A percentile compares a stretch with the other conserved stretches of the same genome.
Conservation (phyloP, 2,329 filamentous ascomycete species). For the Curvularia spicifera region DNA sequence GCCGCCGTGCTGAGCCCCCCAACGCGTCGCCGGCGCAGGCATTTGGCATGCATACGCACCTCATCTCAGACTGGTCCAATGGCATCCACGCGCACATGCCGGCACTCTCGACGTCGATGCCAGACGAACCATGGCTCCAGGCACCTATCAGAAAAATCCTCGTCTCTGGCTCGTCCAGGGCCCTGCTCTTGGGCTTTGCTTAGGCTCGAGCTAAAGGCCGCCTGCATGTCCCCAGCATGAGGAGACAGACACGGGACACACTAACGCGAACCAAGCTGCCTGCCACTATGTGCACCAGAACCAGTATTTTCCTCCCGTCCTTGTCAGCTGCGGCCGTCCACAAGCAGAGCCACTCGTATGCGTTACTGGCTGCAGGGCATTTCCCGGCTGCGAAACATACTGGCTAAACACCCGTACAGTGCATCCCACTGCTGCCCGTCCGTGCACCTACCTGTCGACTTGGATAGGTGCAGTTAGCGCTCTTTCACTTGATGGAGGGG, state of each 20-base stretch:
- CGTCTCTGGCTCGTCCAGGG: constrained; percentile 24
- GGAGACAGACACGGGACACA: constrained; percentile 49
- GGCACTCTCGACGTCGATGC: constrained; percentile 23
- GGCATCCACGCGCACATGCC: constrained; percentile 21
- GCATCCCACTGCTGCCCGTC: constrained; percentile 18
- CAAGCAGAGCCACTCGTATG: constrained; percentile 10
- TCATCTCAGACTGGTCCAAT: constrained; percentile 24
- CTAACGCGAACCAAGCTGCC: constrained; percentile 23
- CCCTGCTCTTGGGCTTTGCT: constrained; percentile 32
- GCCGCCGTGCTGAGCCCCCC: constrained; percentile 29
- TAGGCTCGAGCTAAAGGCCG: constrained; percentile 27
- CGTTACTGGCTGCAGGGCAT: constrained; percentile 15
- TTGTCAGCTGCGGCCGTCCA: constrained; percentile 19
- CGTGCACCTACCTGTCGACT: constrained; percentile 25
- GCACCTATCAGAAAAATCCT: constrained; percentile 40
- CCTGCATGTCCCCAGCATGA: constrained; percentile 48
- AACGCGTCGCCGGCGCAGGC: constrained; percentile 30
- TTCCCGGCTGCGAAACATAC: constrained; percentile 21
- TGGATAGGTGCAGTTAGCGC: constrained; percentile 31
- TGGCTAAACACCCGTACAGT: constrained; percentile 19
- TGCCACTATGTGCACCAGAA: constrained; percentile 22
- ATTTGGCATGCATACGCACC: constrained; percentile 14
- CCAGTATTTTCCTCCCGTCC: constrained; percentile 16
- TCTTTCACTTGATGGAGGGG: constrained; percentile 39
- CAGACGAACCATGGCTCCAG: constrained; percentile 16